These are phyloP conservation scores for Camellia granthamiana DNA, from an alignment of 148 eudicot genomes.

Conservation along the genomic window DNA sequence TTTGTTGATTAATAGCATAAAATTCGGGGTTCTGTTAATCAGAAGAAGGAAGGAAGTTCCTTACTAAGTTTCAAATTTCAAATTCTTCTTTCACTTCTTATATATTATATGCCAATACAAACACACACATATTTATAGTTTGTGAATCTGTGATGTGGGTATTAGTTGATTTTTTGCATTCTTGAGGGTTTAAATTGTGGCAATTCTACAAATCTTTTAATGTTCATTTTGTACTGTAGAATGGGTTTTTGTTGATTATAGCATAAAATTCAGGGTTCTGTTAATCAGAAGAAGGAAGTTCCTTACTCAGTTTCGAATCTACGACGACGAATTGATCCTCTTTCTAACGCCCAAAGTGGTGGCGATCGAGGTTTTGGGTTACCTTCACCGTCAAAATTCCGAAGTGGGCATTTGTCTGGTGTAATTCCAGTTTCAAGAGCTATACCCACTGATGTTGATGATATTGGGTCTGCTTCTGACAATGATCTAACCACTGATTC, in stretches of 20 bases:
- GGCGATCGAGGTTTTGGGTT: constrained; percentile 47
- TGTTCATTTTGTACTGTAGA: background rate
- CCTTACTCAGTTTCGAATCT: constrained; percentile 41
- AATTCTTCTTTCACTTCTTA: too few relatives aligned
- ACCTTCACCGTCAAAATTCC: constrained; percentile 64
- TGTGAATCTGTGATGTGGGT: too few relatives aligned
- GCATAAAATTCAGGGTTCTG: constrained; percentile 48
- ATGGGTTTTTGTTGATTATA: background rate
- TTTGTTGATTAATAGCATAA: background rate
- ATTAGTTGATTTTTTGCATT: too few relatives aligned
- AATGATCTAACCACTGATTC: constrained; percentile 56
- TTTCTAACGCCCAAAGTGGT: constrained; percentile 26
- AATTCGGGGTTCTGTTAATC: constrained; percentile 50
- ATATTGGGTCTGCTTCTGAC: constrained; percentile 50
- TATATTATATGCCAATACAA: too few relatives aligned
- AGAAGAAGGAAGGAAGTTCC: constrained; percentile 41
- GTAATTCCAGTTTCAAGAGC: constrained; percentile 51
- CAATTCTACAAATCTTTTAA: too few relatives aligned
- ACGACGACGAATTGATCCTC: constrained; percentile 45
- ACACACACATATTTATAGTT: too few relatives aligned
- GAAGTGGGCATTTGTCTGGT: constrained; percentile 60
- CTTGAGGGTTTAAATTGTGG: too few relatives aligned
- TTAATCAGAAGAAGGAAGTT: constrained; percentile 37
- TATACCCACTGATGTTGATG: constrained; percentile 40
- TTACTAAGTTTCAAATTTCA: constrained; percentile 30